These are phyloP conservation scores for Neurospora crassa DNA, from an alignment of 2,329 filamentous ascomycete species.

Conservation along the genomic window DNA sequence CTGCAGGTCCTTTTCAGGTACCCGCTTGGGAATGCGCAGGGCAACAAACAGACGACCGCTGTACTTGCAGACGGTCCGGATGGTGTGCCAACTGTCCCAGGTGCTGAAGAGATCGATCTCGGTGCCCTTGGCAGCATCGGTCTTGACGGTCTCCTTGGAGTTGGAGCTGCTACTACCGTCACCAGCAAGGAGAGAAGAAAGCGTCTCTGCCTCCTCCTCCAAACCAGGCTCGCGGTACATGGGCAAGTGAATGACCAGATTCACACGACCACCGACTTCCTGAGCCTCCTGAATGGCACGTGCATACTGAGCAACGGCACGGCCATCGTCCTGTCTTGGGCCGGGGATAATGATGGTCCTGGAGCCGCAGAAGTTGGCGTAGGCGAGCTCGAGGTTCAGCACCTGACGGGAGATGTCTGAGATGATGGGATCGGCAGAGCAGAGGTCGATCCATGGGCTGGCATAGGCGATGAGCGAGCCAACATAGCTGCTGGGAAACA, in stretches of 20 bases:
- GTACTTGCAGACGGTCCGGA: conserved; percentile 81
- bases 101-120: conserved; percentile 63
- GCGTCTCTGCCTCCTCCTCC: conserved; percentile 41
- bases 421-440: conserved; percentile 72
- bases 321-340: conserved; percentile 47
- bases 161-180: conserved; percentile 16
- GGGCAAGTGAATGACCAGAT: conserved; percentile 70
- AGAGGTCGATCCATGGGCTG: conserved; percentile 91
- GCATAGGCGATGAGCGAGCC: conserved; percentile 67
- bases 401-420: conserved; percentile 83
- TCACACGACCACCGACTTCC: conserved; percentile 62
- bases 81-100: conserved; percentile 92
- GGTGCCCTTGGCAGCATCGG: conserved; percentile 21
- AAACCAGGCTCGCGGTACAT: conserved; percentile 67
- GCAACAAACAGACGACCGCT: conserved; percentile 66
- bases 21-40: conserved; percentile 45
- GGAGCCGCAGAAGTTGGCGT: conserved; percentile 90
- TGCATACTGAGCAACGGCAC: conserved; percentile 64
- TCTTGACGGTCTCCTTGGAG: conserved; percentile 23
- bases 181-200: conserved; percentile 34
- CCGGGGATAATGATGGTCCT: conserved; percentile 75
- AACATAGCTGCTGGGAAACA: conserved; percentile 59
- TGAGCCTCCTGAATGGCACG: conserved; percentile 76
- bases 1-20: conserved; percentile 52
- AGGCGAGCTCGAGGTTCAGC: conserved; percentile 81